Evolutionary conservation across 2,329 filamentous ascomycete species (phyloP), one percentile per base, ranked within the genome.

Genomic region (Aspergillus bombycis): DNA sequence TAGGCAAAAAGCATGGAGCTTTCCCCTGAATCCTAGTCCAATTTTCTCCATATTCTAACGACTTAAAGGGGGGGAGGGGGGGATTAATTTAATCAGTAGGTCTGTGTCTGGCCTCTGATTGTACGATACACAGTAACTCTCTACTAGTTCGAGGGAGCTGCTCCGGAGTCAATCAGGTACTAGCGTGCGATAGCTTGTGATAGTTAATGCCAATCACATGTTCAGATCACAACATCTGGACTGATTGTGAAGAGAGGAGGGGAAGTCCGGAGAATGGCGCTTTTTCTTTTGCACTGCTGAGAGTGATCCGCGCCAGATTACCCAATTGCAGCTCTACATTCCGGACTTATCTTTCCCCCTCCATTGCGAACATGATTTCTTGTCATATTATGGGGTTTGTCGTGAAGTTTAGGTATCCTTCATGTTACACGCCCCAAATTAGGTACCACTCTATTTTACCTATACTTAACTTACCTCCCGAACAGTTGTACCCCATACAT

Each of bases 161-260:
- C 32, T 54, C 50, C 50, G 11, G n/a, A 26, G 30, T 36, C 34
- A 36, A 30, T 55, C 52, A 55, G 52, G 52, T 55, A 55, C 52
- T 55, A 55, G 52, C n/a, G 52, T 38, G n/a, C 10, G 21, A 55
- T 55, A 55, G 52, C 52, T 55, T 38, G 52, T 55, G 52, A 55
- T 55, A 55, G 21, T 28, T 19, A 38, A 55, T 38, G 52, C 52
- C n/a, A 55, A 55, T 55, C 52, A 55, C 52, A 55, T 55, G 52
- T 38, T 55, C 6, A 12, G 16, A 46, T 46, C 45, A 55, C 52
- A 19, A 55, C 32, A 55, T 23, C 32, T 55, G 52, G 12, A 55
- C 28, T 19, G 36, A 38, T 38, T 14, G 16, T 38, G 36, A 8
- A 5, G 16, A 19, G 36, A 38, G 36, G 32, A 34, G 32, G 32